phyloP scores from a whole-genome alignment of 2,329 filamentous ascomycete genomes.

The Helicocarpus griseus region DNA sequence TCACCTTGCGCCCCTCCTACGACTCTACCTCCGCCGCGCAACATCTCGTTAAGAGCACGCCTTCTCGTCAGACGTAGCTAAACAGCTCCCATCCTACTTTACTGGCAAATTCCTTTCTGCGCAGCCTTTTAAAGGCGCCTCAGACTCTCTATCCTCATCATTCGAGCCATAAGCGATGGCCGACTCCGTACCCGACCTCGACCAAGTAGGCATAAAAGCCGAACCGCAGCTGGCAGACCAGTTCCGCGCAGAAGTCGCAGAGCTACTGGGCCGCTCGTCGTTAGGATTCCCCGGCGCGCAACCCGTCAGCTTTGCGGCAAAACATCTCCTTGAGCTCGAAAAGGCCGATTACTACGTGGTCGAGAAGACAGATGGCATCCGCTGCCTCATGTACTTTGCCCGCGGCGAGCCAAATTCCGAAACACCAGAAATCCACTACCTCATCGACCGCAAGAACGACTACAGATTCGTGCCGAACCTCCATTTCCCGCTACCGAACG shows the following conservation, averaged over 20 bases:
- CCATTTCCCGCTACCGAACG: constrained; percentile 66
- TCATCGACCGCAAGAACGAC: constrained; percentile 97
- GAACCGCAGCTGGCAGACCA: constrained; percentile 48
- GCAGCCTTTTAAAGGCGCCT: background rate
- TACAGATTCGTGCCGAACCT: constrained; percentile 77
- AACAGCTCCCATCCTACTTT: background rate
- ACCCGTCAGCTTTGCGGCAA: constrained; percentile 79
- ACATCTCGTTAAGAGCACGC: constrained; percentile 2
- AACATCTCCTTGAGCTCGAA: constrained; percentile 74
- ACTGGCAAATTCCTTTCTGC: background rate
- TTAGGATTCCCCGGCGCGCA: constrained; percentile 78
- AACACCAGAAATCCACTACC: constrained; percentile 66
- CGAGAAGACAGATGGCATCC: constrained; percentile 94
- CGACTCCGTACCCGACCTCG: constrained; percentile 32
- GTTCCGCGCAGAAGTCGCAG: constrained; percentile 64
- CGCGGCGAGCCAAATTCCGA: constrained; percentile 42
- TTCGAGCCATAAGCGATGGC: constrained; percentile 21
- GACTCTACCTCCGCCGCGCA: background rate
- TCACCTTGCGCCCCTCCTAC: background rate
- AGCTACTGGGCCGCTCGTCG: constrained; percentile 57
- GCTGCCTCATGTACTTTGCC: constrained; percentile 88
- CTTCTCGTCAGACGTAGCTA: background rate
- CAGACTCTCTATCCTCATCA: background rate
- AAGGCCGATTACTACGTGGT: constrained; percentile 89
- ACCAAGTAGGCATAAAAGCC: constrained; percentile 51